Percentiles rank a stretch among this genome's conserved stretches.
These are phyloP conservation scores for Angomonas ambiguus DNA, from an alignment of 208 protist genomes.

Conservation along the genomic window DNA sequence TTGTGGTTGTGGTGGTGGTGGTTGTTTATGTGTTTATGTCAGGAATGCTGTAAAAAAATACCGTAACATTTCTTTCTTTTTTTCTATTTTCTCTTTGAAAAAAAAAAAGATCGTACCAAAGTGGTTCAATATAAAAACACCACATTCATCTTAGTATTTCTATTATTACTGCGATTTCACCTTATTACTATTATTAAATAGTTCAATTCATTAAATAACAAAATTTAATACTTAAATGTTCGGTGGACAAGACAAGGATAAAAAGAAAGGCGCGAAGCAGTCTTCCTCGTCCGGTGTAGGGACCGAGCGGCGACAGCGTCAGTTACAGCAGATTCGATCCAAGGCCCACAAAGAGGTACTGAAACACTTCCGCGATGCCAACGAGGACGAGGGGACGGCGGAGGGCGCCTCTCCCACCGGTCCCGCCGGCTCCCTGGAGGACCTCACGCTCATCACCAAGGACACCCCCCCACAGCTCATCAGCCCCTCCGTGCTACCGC, in stretches of 20 bases:
- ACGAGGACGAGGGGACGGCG: not conserved
- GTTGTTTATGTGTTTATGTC: not conserved
- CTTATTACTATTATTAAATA: too few species aligned
- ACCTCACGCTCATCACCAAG: conserved; percentile 30
- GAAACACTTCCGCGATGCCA: conserved; percentile 2
- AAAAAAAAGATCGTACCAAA: not conserved
- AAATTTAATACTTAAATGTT: conserved; percentile 1
- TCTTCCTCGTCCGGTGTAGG: not conserved
- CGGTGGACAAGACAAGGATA: not conserved
- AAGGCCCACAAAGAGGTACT: conserved; percentile 7
- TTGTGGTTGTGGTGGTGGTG: not conserved
- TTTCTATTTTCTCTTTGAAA: not conserved
- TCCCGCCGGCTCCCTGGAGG: conserved; percentile 20
- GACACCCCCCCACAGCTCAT: conserved; percentile 14
- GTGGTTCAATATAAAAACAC: not conserved
- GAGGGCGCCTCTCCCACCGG: not conserved
- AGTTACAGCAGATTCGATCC: conserved; percentile 1
- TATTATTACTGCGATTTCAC: too few species aligned
- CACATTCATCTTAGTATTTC: conserved; percentile 6
- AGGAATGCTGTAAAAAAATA: not conserved
- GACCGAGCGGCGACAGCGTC: conserved; percentile 2
- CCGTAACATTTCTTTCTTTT: not conserved
- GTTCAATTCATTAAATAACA: too few species aligned
- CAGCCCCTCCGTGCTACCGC: conserved; percentile 50
- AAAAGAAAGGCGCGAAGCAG: conserved; percentile 8